These are phyloP conservation scores for Westerdykella ornata DNA, from an alignment of 2,329 filamentous ascomycete species.

Conservation along the genomic window DNA sequence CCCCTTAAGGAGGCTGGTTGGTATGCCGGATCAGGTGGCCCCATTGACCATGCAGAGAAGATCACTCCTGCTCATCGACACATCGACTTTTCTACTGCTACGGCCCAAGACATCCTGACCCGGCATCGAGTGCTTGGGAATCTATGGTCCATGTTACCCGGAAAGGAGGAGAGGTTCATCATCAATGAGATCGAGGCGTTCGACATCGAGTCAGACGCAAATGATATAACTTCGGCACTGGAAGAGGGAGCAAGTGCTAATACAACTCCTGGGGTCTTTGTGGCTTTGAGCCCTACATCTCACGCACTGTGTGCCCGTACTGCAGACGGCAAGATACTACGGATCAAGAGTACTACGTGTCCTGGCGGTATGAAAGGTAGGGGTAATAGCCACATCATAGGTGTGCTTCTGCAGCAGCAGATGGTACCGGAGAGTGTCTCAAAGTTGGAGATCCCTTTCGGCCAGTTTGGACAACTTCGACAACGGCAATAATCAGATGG, in stretches of 20 bases:
- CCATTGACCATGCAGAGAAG: conserved; percentile 59
- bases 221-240: background rate
- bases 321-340: background rate
- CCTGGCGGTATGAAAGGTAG: background rate
- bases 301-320: background rate
- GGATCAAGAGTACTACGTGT: background rate
- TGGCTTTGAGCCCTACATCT: too few species aligned
- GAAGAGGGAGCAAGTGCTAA: background rate
- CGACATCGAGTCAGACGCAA: background rate
- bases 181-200: conserved; percentile 4
- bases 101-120: conserved; percentile 49
- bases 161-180: conserved; percentile 23
- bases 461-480: too few species aligned
- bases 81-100: conserved; percentile 55
- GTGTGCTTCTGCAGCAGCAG: background rate
- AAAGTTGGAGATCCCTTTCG: too few species aligned
- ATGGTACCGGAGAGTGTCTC: too few species aligned
- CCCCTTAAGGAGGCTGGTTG: conserved; percentile 44
- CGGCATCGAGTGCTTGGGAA: conserved; percentile 56
- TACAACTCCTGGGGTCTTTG: too few species aligned
- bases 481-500: too few species aligned
- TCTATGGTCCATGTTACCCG: conserved; percentile 53
- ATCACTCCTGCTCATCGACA: conserved; percentile 58
- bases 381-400: background rate
- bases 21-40: conserved; percentile 17